Percentiles rank a stretch among this genome's conserved stretches.
phyloP scores from a whole-genome alignment of 2,329 filamentous ascomycete species.

The Dactylellina drechsleri region DNA sequence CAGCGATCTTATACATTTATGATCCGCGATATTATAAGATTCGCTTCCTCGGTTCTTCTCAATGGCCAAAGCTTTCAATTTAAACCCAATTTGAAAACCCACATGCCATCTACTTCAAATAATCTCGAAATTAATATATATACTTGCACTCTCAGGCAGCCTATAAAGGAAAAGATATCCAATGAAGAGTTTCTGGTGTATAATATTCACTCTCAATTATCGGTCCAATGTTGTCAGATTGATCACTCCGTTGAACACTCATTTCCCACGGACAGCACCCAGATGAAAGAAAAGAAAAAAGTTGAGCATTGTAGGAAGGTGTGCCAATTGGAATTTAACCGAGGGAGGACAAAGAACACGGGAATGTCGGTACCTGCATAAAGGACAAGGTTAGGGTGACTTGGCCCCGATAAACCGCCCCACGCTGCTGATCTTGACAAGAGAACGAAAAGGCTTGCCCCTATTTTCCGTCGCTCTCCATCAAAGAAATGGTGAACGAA shows the following conservation, averaged over 20 bases:
- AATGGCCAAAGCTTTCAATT: conserved; percentile 49
- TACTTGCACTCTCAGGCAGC: neutral
- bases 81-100: conserved; percentile 25
- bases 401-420: conserved; percentile 48
- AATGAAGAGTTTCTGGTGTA: no score
- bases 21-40: conserved; percentile 53
- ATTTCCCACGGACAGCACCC: no score
- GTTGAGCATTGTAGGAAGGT: neutral
- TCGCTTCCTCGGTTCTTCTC: conserved; percentile 47
- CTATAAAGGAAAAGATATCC: neutral
- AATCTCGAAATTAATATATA: no score
- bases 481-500: no score
- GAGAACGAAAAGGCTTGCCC: conserved; percentile 12
- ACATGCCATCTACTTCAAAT: neutral
- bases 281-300: no score
- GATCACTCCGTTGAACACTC: no score
- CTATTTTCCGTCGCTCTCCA: conserved; percentile 16
- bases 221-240: neutral
- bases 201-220: conserved; percentile 8
- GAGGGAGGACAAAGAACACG: conserved; percentile 37
- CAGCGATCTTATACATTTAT: conserved; percentile 54
- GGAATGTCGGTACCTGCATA: conserved; percentile 54
- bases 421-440: conserved; percentile 25
- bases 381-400: conserved; percentile 48
- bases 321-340: conserved; percentile 45